A percentile compares a stretch with the other conserved stretches of the same genome.
Evolutionary conservation across 495 filamentous ascomycete genomes (phyloP).

Genomic region (Penicillium crystallinum): DNA sequence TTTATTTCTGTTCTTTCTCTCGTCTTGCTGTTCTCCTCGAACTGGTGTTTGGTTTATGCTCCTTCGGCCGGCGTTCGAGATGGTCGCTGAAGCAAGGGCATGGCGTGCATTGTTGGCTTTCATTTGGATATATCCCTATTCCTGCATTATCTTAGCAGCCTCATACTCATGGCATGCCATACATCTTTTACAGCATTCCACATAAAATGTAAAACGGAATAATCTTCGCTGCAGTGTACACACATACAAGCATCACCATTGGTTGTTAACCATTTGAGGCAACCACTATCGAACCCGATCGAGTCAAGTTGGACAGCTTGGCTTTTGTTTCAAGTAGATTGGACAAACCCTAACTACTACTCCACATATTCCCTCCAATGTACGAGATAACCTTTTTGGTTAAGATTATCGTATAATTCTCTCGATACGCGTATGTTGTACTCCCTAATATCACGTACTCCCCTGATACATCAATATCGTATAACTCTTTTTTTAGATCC

Average conservation of each 20-base stretch:
- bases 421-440: background rate
- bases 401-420: background rate
- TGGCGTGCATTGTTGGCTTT: background rate
- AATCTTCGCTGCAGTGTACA: no score
- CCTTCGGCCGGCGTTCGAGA: background rate
- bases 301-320: background rate
- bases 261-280: no score
- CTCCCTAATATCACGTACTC: background rate
- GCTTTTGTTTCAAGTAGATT: background rate
- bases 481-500: background rate
- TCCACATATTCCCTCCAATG: background rate
- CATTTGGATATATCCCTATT: slow-evolving; percentile 1
- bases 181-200: background rate
- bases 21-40: background rate
- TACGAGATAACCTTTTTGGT: background rate
- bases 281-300: background rate
- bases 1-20: background rate
- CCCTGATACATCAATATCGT: background rate
- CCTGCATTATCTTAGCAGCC: background rate
- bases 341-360: background rate
- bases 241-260: no score
- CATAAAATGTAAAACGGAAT: no score
- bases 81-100: background rate
- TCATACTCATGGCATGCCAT: background rate
- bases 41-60: background rate